A percentile compares a stretch with the other conserved stretches of the same genome.
These are phyloP conservation scores for Athelia psychrophila DNA, from an alignment of 1,284 basidiomycete species.

Conservation along the genomic window DNA sequence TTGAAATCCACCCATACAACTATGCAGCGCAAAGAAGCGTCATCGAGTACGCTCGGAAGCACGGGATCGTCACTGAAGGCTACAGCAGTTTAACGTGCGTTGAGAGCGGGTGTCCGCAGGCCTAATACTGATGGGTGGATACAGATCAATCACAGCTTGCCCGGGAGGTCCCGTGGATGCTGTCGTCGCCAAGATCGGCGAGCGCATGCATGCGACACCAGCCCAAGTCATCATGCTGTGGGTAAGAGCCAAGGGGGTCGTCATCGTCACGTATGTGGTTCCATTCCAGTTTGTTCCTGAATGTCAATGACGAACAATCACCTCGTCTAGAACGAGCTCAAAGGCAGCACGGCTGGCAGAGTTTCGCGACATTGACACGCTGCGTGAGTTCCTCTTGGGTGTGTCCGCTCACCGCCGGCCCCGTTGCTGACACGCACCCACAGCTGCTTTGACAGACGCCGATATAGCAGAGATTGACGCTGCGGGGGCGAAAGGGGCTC, in stretches of 20 bases:
- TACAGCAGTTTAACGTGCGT: slow-evolving; percentile 66
- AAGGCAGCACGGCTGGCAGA: slow-evolving; percentile 51
- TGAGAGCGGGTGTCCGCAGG: background rate
- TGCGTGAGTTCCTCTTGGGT: slow-evolving; percentile 34
- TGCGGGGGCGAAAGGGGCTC: slow-evolving; percentile 33
- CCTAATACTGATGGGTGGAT: background rate
- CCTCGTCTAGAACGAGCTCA: slow-evolving; percentile 44
- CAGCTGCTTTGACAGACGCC: slow-evolving; percentile 25
- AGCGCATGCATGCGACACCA: slow-evolving; percentile 41
- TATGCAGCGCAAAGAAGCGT: slow-evolving; percentile 49
- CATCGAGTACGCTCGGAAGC: slow-evolving; percentile 53
- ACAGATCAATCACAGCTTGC: slow-evolving; percentile 46
- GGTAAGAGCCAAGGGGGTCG: slow-evolving; percentile 47
- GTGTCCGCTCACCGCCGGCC: background rate
- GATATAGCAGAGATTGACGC: slow-evolving; percentile 41
- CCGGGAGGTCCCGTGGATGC: slow-evolving; percentile 59
- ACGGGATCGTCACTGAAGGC: slow-evolving; percentile 70
- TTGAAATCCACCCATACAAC: slow-evolving; percentile 72
- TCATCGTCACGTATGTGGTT: slow-evolving; percentile 57
- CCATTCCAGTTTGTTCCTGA: slow-evolving; percentile 1
- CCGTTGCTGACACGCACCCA: background rate
- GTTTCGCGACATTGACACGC: slow-evolving; percentile 49
- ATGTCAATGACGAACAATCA: background rate
- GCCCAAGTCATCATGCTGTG: slow-evolving; percentile 56
- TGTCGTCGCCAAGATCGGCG: slow-evolving; percentile 44